Base-by-base conservation (phyloP, 2,329 filamentous ascomycete species). In the Penicillium sp. region DNA sequence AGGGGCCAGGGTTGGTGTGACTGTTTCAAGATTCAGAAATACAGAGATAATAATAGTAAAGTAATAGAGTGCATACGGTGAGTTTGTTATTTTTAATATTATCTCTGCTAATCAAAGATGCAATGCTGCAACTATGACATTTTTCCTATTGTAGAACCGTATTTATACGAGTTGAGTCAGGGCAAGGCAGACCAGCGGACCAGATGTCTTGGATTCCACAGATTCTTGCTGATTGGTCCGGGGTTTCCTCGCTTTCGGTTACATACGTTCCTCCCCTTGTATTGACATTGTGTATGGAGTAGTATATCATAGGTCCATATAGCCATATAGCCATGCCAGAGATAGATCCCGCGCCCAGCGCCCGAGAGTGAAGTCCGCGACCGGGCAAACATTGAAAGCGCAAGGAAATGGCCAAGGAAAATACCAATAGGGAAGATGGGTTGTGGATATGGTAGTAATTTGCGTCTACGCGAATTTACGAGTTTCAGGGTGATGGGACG, bases 131-230 rank as follows among this genome's bases (percentile, higher is more conserved):
- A 6, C 7, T 8, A 39, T 17, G 13, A 43, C 1, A 25, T 17
- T 4, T n/a, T 53, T 27, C 17, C 50, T 45, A 27, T 25, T 45
- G 15, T 1, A 9, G 25, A 21, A 29, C 23, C 35, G 36, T 9
- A 41, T 48, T 19, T 47, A 53, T 53, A 53, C 39, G 47, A 52
- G 27, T 57, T 57, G 55, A 53, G 27, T 57, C 49, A 53, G 17
- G 43, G 9, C 49, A 19, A 53, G 49, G 54, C 49, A 45, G 41
- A 53, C 36, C 35, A 53, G 49, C 42, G 54, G 42, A 47, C 31
- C 9, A 2, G 23, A 44, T 35, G 39, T 43, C 41, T 50, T 38
- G 39, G 47, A 33, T 44, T 21, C 23, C 17, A 36, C 9, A 31
- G 1, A 17, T 21, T 25, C 13, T 9, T 17, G 17, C 19, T 44